A percentile compares a stretch with the other conserved stretches of the same genome.
Conservation (phyloP, 495 filamentous ascomycete genomes). For the Immersiella caudata region DNA sequence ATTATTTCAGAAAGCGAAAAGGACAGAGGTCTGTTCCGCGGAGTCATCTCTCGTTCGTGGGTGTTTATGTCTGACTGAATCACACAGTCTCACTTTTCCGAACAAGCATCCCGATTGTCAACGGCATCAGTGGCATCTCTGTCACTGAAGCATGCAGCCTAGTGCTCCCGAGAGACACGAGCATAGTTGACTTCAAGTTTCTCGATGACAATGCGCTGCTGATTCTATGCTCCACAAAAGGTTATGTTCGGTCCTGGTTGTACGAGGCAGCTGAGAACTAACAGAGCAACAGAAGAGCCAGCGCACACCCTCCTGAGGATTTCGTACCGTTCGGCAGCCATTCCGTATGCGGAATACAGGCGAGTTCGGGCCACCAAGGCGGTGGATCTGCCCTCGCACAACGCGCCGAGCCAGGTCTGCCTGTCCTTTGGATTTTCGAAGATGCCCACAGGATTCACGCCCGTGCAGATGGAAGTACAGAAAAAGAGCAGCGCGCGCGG, state of each 20-base stretch:
- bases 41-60: background rate
- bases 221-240: constrained; percentile 45
- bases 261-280: background rate
- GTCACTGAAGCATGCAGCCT: constrained; percentile 39
- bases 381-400: background rate
- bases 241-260: constrained; percentile 26
- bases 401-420: constrained; percentile 17
- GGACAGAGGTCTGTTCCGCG: constrained; percentile 26
- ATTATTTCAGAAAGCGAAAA: constrained; percentile 33
- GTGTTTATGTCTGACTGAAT: constrained; percentile 27
- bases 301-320: background rate
- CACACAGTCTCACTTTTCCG: constrained; percentile 53
- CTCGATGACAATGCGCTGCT: constrained; percentile 47
- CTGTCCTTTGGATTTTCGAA: constrained; percentile 34
- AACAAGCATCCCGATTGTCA: constrained; percentile 41
- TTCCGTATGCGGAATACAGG: constrained; percentile 20
- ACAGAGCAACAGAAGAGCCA: background rate
- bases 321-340: background rate
- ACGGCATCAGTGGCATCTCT: constrained; percentile 45
- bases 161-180: constrained; percentile 41
- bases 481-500: constrained; percentile 38
- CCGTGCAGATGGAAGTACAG: constrained; percentile 52
- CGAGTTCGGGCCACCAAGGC: constrained; percentile 5
- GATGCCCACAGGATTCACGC: constrained; percentile 40
- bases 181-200: constrained; percentile 55